Conservation (phyloP, 345 rosid genomes). For the Melaleuca alternifolia region DNA sequence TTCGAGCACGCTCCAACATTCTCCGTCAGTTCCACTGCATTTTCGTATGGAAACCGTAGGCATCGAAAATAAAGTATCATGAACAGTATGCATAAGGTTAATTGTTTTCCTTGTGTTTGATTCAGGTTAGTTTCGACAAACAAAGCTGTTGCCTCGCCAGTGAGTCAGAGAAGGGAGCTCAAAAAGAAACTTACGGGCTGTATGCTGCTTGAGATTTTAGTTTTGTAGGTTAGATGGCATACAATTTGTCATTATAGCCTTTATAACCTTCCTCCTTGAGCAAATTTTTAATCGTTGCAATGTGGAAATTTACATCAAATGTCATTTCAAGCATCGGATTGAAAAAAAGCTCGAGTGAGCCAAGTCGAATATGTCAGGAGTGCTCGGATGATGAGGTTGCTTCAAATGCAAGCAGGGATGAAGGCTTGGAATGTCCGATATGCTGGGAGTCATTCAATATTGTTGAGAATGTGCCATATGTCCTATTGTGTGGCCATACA, state of each 20-base stretch:
- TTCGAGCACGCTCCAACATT: not conserved
- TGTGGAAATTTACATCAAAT: slow-evolving; percentile 16
- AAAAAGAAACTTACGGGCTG: not conserved
- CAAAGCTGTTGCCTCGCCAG: not conserved
- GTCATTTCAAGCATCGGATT: slow-evolving; percentile 8
- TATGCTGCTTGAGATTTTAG: not conserved
- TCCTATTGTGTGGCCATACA: slow-evolving; percentile 37
- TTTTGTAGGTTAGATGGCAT: not conserved
- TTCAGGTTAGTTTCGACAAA: not conserved
- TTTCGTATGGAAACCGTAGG: not conserved
- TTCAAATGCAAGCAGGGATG: slow-evolving; percentile 14
- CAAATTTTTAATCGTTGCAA: not conserved
- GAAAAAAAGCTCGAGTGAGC: slow-evolving; percentile 9
- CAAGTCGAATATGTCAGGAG: slow-evolving; percentile 12
- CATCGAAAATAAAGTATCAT: not conserved
- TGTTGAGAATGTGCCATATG: slow-evolving; percentile 36
- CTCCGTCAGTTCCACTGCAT: not conserved
- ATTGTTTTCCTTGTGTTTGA: not conserved
- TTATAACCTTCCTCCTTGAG: not conserved
- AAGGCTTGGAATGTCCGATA: slow-evolving; percentile 37
- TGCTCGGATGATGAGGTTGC: slow-evolving; percentile 30
- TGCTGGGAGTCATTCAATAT: slow-evolving; percentile 44
- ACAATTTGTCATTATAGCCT: not conserved
- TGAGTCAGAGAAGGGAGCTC: not conserved
- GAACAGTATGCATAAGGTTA: not conserved